phyloP scores from a whole-genome alignment of 2,329 filamentous ascomycete species.

The Paracoccidioides brasiliensis region DNA sequence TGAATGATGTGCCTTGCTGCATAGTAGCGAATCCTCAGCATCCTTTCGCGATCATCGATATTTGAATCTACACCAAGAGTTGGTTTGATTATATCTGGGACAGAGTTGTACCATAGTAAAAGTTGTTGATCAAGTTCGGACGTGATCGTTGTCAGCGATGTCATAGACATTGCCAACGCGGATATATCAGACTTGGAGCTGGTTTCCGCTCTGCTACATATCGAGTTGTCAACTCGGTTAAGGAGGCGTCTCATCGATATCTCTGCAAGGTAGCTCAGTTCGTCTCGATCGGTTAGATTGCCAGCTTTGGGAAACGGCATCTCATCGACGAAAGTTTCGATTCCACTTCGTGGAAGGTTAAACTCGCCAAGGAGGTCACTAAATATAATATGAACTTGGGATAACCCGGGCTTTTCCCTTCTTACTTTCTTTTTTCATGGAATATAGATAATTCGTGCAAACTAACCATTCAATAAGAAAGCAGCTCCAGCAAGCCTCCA shows the following conservation, averaged over 20 bases:
- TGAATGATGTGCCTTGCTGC: constrained; percentile 24
- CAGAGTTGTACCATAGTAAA: constrained; percentile 21
- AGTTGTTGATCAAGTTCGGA: constrained; percentile 21
- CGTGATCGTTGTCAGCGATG: constrained; percentile 3
- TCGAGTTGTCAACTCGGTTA: constrained; percentile 23
- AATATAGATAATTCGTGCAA: neutral
- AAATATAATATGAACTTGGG: neutral
- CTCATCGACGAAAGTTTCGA: constrained; percentile 21
- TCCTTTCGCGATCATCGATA: constrained; percentile 14
- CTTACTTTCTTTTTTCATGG: neutral
- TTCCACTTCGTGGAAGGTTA: constrained; percentile 21
- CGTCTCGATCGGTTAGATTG: constrained; percentile 14
- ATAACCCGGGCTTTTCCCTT: neutral
- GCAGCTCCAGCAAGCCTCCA: constrained; percentile 21
- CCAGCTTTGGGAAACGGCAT: constrained; percentile 17
- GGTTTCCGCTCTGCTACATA: constrained; percentile 18
- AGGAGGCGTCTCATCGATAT: constrained; percentile 22
- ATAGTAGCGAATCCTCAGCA: constrained; percentile 23
- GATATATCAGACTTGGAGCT: constrained; percentile 10
- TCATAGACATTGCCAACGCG: no score
- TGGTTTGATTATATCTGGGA: constrained; percentile 20
- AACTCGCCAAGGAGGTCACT: constrained; percentile 22
- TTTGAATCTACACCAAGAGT: constrained; percentile 12
- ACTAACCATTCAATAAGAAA: constrained; percentile 19
- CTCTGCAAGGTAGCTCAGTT: constrained; percentile 20